Evolutionary conservation across 768 basidiomycete genomes (phyloP), one percentile per base, ranked within the genome.

Genomic region (Lyophyllum shimeji): DNA sequence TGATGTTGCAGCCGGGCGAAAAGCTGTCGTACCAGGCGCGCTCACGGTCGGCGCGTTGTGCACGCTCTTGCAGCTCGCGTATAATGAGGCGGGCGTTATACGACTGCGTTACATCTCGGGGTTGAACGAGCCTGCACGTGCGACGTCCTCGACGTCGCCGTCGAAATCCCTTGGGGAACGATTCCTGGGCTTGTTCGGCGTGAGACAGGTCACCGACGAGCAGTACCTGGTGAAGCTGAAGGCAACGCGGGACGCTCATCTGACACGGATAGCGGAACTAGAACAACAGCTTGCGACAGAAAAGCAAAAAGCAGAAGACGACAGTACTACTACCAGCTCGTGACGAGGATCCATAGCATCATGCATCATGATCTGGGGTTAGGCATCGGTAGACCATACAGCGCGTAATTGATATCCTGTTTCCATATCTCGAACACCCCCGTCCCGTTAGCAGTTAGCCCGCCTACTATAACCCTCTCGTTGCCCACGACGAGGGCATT

Each of bases 341-440:
- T n/a, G n/a, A n/a, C n/a, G n/a, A n/a, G 29, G 55, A 49, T 39
- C 53, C 49, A 46, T 63, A 37, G 56, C 39, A 13, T 8, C 1
- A 39, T 15, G 11, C 39, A 50, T 49, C 12, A 17, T 46, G 25
- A 18, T 37, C 46, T 47, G 34, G 46, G 47, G 23, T 46, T 52
- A 34, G 17, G 18, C 46, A 50, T 46, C 25, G 54, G 39, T 46
- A 56, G 13, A 37, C 37, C 45, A 18, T 54, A 27, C 40, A 34
- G 21, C 40, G 48, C 49, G 25, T 46, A 43, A 52, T 51, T 33
- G 44, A 59, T 64, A 68, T 64, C 56, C 58, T 66, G 67, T 60
- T 71, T 73, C 85, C 84, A 88, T 39, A 88, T 71, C 65, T 90
- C 88, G 56, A 86, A 78, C 18, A 81, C 59, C 11, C 90, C 90